Percentiles rank a stretch among this genome's conserved stretches.
Conservation (phyloP, 2,329 filamentous ascomycete genomes). For the Fusarium protoensiforme region DNA sequence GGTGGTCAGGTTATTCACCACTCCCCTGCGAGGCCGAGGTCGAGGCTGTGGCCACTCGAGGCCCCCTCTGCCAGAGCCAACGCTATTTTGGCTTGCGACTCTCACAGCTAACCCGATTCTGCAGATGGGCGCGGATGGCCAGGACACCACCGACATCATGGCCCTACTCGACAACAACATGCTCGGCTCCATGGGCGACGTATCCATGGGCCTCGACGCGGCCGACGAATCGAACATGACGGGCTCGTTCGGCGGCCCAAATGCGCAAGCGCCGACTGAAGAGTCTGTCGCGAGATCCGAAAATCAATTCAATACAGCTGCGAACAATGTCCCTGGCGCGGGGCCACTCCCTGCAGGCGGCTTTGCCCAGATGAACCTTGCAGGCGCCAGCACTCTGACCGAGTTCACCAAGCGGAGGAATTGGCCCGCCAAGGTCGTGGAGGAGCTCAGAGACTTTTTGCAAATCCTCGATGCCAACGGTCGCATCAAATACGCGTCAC, state of each 20-base stretch:
- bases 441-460: conserved; percentile 89
- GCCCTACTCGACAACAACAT: conserved; percentile 56
- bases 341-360: conserved; percentile 55
- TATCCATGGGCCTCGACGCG: conserved; percentile 58
- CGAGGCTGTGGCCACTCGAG: conserved; percentile 22
- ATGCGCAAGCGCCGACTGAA: conserved; percentile 39
- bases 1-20: conserved; percentile 38
- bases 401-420: conserved; percentile 73
- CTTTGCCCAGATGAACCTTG: conserved; percentile 48
- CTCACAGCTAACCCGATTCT: conserved; percentile 33
- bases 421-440: conserved; percentile 90
- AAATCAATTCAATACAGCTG: conserved; percentile 49
- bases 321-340: conserved; percentile 54
- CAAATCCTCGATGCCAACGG: conserved; percentile 89
- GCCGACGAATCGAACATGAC: conserved; percentile 43
- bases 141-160: conserved; percentile 55
- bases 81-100: conserved; percentile 31
- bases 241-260: conserved; percentile 34
- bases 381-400: conserved; percentile 59
- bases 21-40: conserved; percentile 20
- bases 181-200: conserved; percentile 51
- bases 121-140: conserved; percentile 42
- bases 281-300: conserved; percentile 47
- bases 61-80: conserved; percentile 14
- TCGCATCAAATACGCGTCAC: conserved; percentile 86